A percentile compares a stretch with the other conserved stretches of the same genome.
Evolutionary conservation across 805 yeast species (phyloP).

Genomic region (Schizosaccharomyces japonicus): DNA sequence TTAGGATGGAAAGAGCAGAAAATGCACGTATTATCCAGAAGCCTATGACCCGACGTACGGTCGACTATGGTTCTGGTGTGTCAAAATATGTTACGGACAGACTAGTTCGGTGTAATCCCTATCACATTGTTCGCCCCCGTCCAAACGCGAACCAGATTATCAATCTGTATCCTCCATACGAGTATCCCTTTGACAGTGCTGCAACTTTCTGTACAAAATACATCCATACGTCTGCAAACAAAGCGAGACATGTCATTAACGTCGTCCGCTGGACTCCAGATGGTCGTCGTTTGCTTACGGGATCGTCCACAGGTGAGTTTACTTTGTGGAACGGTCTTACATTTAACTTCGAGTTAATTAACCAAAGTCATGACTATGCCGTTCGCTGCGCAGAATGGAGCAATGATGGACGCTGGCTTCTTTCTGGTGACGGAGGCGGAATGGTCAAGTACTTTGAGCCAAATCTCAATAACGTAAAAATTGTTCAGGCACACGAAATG

Average conservation of each 20-base stretch:
- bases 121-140: conserved; percentile 19
- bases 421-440: conserved; percentile 87
- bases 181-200: not conserved
- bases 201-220: conserved; percentile 24
- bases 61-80: conserved; percentile 4
- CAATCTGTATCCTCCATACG: conserved; percentile 9
- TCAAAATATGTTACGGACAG: not conserved
- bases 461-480: conserved; percentile 84
- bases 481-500: conserved; percentile 50
- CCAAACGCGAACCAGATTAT: conserved; percentile 47
- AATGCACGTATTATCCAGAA: conserved; percentile 3
- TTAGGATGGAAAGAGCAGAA: conserved; percentile 1
- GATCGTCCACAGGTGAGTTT: conserved; percentile 82
- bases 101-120: not conserved
- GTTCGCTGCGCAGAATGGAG: conserved; percentile 59
- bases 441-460: conserved; percentile 91
- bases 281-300: conserved; percentile 72
- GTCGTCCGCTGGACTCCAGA: conserved; percentile 72
- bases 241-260: conserved; percentile 51
- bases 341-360: conserved; percentile 83
- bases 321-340: conserved; percentile 92
- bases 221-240: conserved; percentile 75
- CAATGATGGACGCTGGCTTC: conserved; percentile 80
- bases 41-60: conserved; percentile 19
- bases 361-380: conserved; percentile 93